Evolutionary conservation across 352 stramenopile species (phyloP).

Genomic region (Pythium rishiriense): DNA sequence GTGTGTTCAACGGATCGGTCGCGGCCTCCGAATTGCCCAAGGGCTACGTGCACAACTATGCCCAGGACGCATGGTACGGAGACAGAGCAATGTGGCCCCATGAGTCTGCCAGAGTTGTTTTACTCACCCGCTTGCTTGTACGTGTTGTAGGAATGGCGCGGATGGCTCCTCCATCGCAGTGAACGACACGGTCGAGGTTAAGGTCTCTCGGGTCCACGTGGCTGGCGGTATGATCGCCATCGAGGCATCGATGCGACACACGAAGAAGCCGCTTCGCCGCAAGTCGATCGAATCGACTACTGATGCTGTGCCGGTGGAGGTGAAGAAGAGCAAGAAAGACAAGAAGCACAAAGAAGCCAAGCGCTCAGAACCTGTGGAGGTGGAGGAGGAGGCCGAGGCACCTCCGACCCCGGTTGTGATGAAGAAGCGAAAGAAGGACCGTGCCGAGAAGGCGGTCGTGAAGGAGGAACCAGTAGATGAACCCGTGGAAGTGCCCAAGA

Average conservation of each 20-base stretch:
- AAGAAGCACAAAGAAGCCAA: slow-evolving; percentile 32
- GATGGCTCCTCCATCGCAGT: slow-evolving; percentile 61
- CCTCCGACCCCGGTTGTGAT: slow-evolving; percentile 10
- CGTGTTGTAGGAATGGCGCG: slow-evolving; percentile 41
- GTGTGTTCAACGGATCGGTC: slow-evolving; percentile 84
- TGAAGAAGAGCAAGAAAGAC: slow-evolving; percentile 31
- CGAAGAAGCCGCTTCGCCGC: slow-evolving; percentile 25
- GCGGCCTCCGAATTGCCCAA: slow-evolving; percentile 68
- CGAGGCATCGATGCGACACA: slow-evolving; percentile 68
- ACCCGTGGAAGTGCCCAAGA: slow-evolving; percentile 33
- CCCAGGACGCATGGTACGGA: slow-evolving; percentile 68
- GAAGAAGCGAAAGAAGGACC: slow-evolving; percentile 42
- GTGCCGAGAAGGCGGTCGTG: slow-evolving; percentile 25
- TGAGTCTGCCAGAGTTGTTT: no score
- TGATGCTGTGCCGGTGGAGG: not conserved
- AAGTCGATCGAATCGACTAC: slow-evolving; percentile 16
- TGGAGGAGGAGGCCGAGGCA: slow-evolving; percentile 24
- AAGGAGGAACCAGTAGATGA: slow-evolving; percentile 27
- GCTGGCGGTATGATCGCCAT: slow-evolving; percentile 81
- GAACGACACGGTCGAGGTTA: slow-evolving; percentile 63
- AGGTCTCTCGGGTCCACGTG: slow-evolving; percentile 69
- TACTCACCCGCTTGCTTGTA: not conserved
- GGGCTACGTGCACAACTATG: slow-evolving; percentile 81
- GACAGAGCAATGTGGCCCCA: no score
- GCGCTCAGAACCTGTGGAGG: slow-evolving; percentile 1